Evolutionary conservation across 257 asterid genomes (phyloP).

Genomic region (Henckelia pumila): DNA sequence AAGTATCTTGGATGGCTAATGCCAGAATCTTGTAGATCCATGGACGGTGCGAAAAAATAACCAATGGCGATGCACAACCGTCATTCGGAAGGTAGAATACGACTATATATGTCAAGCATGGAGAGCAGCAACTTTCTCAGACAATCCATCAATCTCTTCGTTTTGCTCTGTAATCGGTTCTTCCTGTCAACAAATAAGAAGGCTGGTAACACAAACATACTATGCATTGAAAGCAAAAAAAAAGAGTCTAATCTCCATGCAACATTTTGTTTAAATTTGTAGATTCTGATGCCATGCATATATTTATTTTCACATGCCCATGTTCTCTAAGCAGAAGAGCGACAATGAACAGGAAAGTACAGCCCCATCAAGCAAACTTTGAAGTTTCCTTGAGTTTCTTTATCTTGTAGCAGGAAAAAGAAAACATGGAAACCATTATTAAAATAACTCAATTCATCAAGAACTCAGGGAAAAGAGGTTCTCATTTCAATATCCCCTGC

Average conservation of each 20-base stretch:
- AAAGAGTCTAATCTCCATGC: not conserved
- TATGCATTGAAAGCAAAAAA: not conserved
- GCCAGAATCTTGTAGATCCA: not conserved
- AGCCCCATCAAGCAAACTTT: not conserved
- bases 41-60: not conserved
- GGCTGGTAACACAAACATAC: not conserved
- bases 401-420: not conserved
- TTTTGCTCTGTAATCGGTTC: slow-evolving; percentile 39
- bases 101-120: slow-evolving; percentile 29
- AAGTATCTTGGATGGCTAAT: not conserved
- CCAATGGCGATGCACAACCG: not conserved
- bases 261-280: not conserved
- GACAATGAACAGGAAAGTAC: not conserved
- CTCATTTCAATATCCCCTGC: not conserved
- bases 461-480: too few species aligned
- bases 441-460: too few species aligned
- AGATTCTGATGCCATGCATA: too few species aligned
- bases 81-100: not conserved
- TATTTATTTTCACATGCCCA: not conserved
- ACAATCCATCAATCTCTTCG: slow-evolving; percentile 47
- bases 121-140: slow-evolving; percentile 48
- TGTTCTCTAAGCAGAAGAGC: not conserved
- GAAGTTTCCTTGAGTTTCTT: too few species aligned
- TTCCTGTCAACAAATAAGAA: slow-evolving; percentile 31
- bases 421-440: not conserved